Conservation (phyloP, 202 grass and related monocot genomes). For the Saccharum hybrid region DNA sequence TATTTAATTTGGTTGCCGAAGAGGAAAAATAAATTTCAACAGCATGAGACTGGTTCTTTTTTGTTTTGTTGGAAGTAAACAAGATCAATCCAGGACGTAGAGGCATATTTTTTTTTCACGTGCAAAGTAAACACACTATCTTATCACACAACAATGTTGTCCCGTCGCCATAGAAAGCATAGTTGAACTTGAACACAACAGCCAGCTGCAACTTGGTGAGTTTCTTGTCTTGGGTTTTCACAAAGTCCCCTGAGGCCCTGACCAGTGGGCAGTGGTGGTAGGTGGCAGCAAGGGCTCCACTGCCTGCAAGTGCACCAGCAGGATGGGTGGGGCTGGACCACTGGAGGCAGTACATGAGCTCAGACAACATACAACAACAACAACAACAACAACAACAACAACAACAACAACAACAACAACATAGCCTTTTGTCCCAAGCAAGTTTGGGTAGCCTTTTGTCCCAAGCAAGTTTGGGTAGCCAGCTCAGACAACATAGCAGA, state of each 20-base stretch:
- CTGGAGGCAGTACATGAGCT: neutral
- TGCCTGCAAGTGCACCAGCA: neutral
- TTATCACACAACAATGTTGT: constrained; percentile 28
- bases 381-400: no score
- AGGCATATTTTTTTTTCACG: constrained; percentile 14
- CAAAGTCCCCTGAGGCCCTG: neutral
- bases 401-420: no score
- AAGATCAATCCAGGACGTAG: constrained; percentile 27
- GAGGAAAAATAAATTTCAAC: constrained; percentile 14
- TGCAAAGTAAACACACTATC: constrained; percentile 18
- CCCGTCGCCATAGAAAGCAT: neutral
- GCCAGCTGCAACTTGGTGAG: neutral
- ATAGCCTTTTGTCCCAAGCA: no score
- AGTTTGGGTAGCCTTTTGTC: no score
- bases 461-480: no score
- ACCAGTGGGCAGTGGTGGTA: neutral
- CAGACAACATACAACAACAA: no score
- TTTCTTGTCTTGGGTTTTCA: neutral
- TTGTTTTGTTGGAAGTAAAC: constrained; percentile 6
- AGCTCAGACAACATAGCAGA: neutral
- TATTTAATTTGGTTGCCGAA: constrained; percentile 25
- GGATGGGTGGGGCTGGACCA: neutral
- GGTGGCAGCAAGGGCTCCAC: no score
- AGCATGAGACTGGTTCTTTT: constrained; percentile 14
- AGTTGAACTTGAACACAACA: neutral